Evolutionary conservation across 495 filamentous ascomycete species (phyloP), one percentile per base, ranked within the genome.

Genomic region (Podospora tetraspora): DNA sequence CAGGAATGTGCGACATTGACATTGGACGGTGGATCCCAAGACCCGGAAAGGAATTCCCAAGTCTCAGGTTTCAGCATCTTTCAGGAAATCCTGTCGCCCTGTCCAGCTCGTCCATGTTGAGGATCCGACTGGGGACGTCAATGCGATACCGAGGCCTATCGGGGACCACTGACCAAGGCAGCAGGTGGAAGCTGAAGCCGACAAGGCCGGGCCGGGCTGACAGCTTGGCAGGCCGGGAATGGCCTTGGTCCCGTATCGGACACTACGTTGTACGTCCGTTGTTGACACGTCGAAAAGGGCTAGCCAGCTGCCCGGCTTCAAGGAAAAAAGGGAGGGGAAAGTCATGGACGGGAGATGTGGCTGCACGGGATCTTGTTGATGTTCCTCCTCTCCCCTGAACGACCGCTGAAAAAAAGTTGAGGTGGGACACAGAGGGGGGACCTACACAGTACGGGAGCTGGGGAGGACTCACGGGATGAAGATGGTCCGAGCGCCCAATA

Each of bases 401-500:
- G 13, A 43, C 13, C 34, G 13, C 21, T 25, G 57, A 12, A 59
- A 25, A 43, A 59, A 59, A 13, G 57, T 7, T 22, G 1, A 58
- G 57, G 57, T 11, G 19, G 57, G 57, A 59, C 57, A 59, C 34
- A 37, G n/a, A n/a, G n/a, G n/a, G n/a, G n/a, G n/a, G n/a, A n/a
- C n/a, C n/a, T n/a, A n/a, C n/a, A n/a, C n/a, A n/a, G n/a, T 13
- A 37, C 12, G 13, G 34, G 57, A 8, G 23, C 2, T 25, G 25
- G 10, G 21, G n/a, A 12, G 8, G 57, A 59, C 57, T 59, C 24
- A 59, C 57, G 22, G 57, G 57, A 59, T 2, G 22, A 25, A 23
- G 57, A 59, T 59, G 24, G 57, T 59, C 57, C 57, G 57, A 25
- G 57, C 57, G 12, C 57, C 57, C 57, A 59, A 59, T 59, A 59